Evolutionary conservation across 345 rosid genomes (phyloP), one percentile per base, ranked within the genome.

Genomic region (Camelina neglecta): DNA sequence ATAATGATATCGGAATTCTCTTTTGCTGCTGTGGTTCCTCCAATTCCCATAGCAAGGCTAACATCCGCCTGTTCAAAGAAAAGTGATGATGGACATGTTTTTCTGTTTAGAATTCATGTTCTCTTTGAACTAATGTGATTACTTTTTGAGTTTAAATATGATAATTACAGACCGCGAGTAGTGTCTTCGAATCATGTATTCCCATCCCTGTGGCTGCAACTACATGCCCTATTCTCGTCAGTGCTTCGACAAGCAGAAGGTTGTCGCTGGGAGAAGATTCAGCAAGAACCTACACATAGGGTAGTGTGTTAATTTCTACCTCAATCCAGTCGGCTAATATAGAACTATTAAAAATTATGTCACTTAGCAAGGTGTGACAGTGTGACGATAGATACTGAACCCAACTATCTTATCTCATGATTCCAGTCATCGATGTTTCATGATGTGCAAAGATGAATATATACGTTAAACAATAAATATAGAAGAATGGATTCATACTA

Each of bases 121-220:
- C 33, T 57, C 1, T 70, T 13, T 44, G 20, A 54, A 26, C 2
- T 0, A 12, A 1, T 23, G 50, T 1, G 58, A 31, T 70, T 45
- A 58, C 7, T 33, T 31, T 39, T 13, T 1, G 5, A 59, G 24
- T 13, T 69, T 20, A 8, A 2, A 41, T 26, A 29, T 41, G 71
- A 42, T 63, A 73, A 42, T 23, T 42, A 56, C 59, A 58, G 1
- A 61, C 98, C 97, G 80, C 91, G 38, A 57, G 86, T 69, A 93
- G 87, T 48, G 87, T 90, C 67, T 89, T 85, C 72, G 93, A 86
- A 78, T 91, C 98, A 82, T 91, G 92, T 55, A 94, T 91, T 38
- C 93, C 98, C 83, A 89, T 96, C 75, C 98, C 97, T 42, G 97
- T 89, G 65, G 89, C 96, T 64, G 98, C 98, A 61, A 93, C 97